Conservation (phyloP, 176 grass and related monocot genomes). For the Tuctoria greenei region DNA sequence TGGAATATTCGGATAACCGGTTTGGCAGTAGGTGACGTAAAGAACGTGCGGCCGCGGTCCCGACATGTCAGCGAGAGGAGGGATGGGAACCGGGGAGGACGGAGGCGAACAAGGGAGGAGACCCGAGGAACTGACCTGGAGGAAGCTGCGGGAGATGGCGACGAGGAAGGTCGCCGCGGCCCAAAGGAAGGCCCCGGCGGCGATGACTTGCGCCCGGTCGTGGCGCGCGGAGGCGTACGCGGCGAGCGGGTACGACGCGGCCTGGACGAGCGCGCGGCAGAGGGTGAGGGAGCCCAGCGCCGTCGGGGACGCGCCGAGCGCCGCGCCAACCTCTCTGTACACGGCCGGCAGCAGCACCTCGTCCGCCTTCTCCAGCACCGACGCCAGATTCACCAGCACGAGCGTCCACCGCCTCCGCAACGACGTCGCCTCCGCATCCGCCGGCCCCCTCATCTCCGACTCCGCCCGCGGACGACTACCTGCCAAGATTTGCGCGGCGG, state of each 20-base stretch:
- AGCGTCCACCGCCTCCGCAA: conserved; percentile 59
- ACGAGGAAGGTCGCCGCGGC: conserved; percentile 76
- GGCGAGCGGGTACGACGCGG: conserved; percentile 77
- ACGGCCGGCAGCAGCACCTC: conserved; percentile 81
- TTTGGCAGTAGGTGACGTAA: neutral
- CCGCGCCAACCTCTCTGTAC: conserved; percentile 74
- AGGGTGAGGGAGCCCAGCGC: conserved; percentile 80
- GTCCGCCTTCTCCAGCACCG: conserved; percentile 66
- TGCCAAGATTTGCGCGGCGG: too few relatives aligned
- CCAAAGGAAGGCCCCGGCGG: conserved; percentile 79
- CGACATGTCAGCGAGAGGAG: neutral
- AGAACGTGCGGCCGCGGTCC: neutral
- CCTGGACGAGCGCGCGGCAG: conserved; percentile 73
- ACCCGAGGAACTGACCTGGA: conserved; percentile 41
- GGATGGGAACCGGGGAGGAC: neutral
- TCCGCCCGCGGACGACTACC: too few relatives aligned
- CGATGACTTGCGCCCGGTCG: conserved; percentile 67
- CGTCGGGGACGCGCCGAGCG: conserved; percentile 53
- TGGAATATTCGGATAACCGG: conserved; percentile 28
- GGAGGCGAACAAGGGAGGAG: neutral
- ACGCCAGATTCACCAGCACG: conserved; percentile 75
- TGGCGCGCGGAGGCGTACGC: conserved; percentile 68
- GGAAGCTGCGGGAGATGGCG: conserved; percentile 62
- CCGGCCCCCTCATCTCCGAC: neutral
- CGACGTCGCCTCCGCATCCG: neutral